Percentiles rank a stretch among this genome's conserved stretches.
Evolutionary conservation across 306 rosid species (phyloP).

Genomic region (Begonia fuchsioides): DNA sequence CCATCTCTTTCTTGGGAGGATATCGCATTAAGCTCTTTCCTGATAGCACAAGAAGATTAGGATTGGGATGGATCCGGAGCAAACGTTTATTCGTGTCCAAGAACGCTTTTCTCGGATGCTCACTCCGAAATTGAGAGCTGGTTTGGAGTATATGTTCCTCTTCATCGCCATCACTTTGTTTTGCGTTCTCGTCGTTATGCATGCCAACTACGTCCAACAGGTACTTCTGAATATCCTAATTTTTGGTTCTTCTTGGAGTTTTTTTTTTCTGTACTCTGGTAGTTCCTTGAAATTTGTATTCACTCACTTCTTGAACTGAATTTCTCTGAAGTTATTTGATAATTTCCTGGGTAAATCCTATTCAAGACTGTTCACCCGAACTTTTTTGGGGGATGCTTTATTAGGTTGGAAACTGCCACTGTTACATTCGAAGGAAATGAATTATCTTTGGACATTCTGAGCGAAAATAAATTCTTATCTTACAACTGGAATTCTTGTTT

Average conservation of each 20-base stretch:
- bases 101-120: constrained; percentile 91
- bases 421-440: too few relatives aligned
- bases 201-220: constrained; percentile 98
- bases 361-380: background rate
- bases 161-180: constrained; percentile 70
- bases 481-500: too few relatives aligned
- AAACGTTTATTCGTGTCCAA: constrained; percentile 86
- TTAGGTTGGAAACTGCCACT: too few relatives aligned
- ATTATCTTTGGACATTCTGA: too few relatives aligned
- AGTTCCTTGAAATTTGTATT: constrained; percentile 10
- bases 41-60: too few relatives aligned
- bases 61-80: constrained; percentile 79
- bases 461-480: too few relatives aligned
- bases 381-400: too few relatives aligned
- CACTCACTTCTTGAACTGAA: background rate
- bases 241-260: background rate
- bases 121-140: constrained; percentile 76
- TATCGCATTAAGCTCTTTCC: too few relatives aligned
- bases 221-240: constrained; percentile 13
- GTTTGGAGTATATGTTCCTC: constrained; percentile 70
- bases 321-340: background rate
- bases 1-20: too few relatives aligned
- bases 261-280: background rate
- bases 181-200: constrained; percentile 96
- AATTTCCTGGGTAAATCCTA: background rate